Base-by-base conservation (phyloP, 2,329 filamentous ascomycete genomes). In the Neofusicoccum laricinum region DNA sequence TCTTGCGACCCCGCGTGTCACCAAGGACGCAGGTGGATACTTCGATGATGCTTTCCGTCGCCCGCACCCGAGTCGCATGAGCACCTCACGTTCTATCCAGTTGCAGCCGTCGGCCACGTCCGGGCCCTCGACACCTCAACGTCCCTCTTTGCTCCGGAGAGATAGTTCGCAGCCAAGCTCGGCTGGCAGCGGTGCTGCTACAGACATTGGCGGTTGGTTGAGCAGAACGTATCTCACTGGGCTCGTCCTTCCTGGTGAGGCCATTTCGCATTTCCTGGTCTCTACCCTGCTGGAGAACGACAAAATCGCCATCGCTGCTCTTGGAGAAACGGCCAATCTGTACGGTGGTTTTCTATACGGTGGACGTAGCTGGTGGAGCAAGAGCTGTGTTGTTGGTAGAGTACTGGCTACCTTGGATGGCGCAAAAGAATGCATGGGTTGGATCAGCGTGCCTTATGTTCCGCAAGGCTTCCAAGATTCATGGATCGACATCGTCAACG, bases 261-360 rank as follows among this genome's bases (percentile, higher is more conserved):
- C 79, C 3, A 81, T 84, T 19, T 80, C 78, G 43, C 81, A 86
- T 64, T 77, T 86, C 30, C 75, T 87, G n/a, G 83, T 87, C 38
- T 81, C 80, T 2, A 83, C 83, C 0, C 66, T 86, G 6, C 73
- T 87, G 2, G 85, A 87, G 65, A 86, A 86, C 66, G 82, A 85
- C 63, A 75, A 77, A 12, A 68, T 77, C 3, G 83, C 83, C 0
- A 77, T 86, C 7, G 70, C 74, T 19, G 72, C 72, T 30, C 75
- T 86, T 1, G 84, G 84, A 0, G 78, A 83, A 12, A 76, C 77
- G 7, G 82, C 80, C 0, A 83, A 84, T 67, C 73, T 86, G 0
- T 81, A 84, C 61, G 82, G 84, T 19, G 85, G 84, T 2, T 85
- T 87, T 66, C 70, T 83, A 21, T 85, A 84, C 65, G 68, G 74